Evolutionary conservation across 2,329 filamentous ascomycete genomes (phyloP).

Genomic region (Uncinocarpus reesii): DNA sequence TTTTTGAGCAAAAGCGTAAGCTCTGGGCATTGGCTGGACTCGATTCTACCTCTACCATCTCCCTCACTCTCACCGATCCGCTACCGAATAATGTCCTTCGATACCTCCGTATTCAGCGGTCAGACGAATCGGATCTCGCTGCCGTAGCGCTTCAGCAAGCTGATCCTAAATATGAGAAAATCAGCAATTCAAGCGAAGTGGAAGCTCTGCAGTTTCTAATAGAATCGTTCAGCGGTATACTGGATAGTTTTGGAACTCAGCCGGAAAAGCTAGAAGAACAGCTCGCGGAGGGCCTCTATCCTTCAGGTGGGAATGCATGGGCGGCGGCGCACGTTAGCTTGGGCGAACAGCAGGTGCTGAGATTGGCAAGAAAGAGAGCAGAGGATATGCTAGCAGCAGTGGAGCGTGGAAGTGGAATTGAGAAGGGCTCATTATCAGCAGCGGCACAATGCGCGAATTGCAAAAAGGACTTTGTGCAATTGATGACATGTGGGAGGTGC

Average conservation of each 20-base stretch:
- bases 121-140: conserved; percentile 24
- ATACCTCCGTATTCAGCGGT: conserved; percentile 31
- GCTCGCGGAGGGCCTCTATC: conserved; percentile 25
- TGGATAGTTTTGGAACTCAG: conserved; percentile 25
- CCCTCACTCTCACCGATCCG: conserved; percentile 28
- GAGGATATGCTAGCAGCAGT: conserved; percentile 23
- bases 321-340: conserved; percentile 27
- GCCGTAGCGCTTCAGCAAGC: conserved; percentile 19
- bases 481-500: conserved; percentile 28
- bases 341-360: conserved; percentile 28
- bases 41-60: conserved; percentile 25
- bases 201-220: conserved; percentile 27
- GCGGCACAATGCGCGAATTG: conserved; percentile 23
- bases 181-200: conserved; percentile 27
- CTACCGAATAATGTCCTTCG: conserved; percentile 27
- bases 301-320: conserved; percentile 29
- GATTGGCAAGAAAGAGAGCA: conserved; percentile 26
- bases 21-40: conserved; percentile 29
- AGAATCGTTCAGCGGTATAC: conserved; percentile 25
- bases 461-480: conserved; percentile 21
- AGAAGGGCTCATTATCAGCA: conserved; percentile 11
- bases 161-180: conserved; percentile 21
- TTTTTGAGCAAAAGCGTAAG: conserved; percentile 29
- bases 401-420: conserved; percentile 18
- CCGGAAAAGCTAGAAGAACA: conserved; percentile 27